Evolutionary conservation across 495 filamentous ascomycete genomes (phyloP).

Genomic region (Hypoxylon intermedium): DNA sequence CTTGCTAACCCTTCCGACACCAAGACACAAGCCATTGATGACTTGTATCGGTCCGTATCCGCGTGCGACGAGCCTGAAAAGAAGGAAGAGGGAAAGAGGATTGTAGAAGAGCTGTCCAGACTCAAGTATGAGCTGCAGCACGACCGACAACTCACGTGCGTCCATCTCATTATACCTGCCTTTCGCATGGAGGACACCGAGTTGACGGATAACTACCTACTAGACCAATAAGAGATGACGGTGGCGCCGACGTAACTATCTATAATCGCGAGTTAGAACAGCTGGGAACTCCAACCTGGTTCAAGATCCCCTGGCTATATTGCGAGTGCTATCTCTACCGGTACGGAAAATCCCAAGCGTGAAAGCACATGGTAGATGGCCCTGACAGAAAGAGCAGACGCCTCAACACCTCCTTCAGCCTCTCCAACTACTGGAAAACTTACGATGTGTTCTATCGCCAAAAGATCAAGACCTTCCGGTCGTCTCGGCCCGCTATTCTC

Average conservation of each 20-base stretch:
- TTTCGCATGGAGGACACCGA: background rate
- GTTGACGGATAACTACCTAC: slow-evolving; percentile 21
- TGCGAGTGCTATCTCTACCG: slow-evolving; percentile 94
- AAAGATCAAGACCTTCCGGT: slow-evolving; percentile 92
- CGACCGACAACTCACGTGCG: slow-evolving; percentile 80
- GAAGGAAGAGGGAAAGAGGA: slow-evolving; percentile 80
- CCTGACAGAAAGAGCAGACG: slow-evolving; percentile 63
- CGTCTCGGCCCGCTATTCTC: slow-evolving; percentile 87
- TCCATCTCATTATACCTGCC: slow-evolving; percentile 5
- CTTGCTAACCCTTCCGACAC: background rate
- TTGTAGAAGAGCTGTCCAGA: slow-evolving; percentile 77
- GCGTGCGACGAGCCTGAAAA: slow-evolving; percentile 67
- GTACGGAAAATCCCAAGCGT: slow-evolving; percentile 45
- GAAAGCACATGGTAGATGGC: background rate
- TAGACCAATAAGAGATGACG: slow-evolving; percentile 85
- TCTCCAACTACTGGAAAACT: slow-evolving; percentile 83
- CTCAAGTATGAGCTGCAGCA: slow-evolving; percentile 98
- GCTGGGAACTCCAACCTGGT: slow-evolving; percentile 79
- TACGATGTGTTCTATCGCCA: slow-evolving; percentile 93
- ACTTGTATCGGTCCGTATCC: slow-evolving; percentile 79
- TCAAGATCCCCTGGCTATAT: slow-evolving; percentile 84
- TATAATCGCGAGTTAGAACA: slow-evolving; percentile 88
- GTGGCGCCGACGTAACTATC: slow-evolving; percentile 72
- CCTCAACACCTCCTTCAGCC: slow-evolving; percentile 74
- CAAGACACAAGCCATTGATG: slow-evolving; percentile 93